Percentiles rank a stretch among this genome's conserved stretches.
phyloP scores from a whole-genome alignment of 352 stramenopile species.

The Pilasporangium apinafurcum region DNA sequence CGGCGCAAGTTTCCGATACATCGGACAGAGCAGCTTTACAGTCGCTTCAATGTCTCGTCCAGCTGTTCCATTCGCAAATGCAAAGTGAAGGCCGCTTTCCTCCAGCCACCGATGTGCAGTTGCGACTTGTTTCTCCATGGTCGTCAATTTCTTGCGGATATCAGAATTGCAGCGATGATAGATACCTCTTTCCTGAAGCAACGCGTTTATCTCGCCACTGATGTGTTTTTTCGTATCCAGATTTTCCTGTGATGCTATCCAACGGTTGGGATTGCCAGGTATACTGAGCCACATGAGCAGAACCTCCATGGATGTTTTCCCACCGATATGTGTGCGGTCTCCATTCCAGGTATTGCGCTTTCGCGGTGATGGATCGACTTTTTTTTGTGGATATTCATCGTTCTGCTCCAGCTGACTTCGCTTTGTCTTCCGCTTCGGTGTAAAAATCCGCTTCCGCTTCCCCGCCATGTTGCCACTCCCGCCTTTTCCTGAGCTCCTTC shows the following conservation, averaged over 20 bases:
- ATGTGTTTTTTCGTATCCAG: not conserved
- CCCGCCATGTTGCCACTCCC: too few relatives aligned
- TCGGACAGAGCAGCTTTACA: slow-evolving; percentile 6
- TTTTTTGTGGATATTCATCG: too few relatives aligned
- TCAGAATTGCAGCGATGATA: slow-evolving; percentile 6
- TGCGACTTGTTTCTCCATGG: slow-evolving; percentile 10
- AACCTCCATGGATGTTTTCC: slow-evolving; percentile 18
- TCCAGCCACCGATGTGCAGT: slow-evolving; percentile 15
- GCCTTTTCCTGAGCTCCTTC: too few relatives aligned
- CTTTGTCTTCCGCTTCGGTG: too few relatives aligned
- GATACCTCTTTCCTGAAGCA: slow-evolving; percentile 5
- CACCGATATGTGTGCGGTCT: slow-evolving; percentile 3
- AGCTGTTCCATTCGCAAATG: slow-evolving; percentile 3
- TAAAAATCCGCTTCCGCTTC: too few relatives aligned
- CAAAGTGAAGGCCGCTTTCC: slow-evolving; percentile 9
- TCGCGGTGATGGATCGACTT: too few relatives aligned
- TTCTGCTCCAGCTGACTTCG: too few relatives aligned
- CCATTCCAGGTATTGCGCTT: too few relatives aligned
- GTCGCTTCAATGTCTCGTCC: slow-evolving; percentile 6
- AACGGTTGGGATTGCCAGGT: slow-evolving; percentile 21
- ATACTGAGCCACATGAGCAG: slow-evolving; percentile 22
- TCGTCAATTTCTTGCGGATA: slow-evolving; percentile 3
- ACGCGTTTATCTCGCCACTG: slow-evolving; percentile 3
- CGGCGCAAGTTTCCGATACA: slow-evolving; percentile 9
- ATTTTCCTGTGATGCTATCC: slow-evolving; percentile 1